These are phyloP conservation scores for Torulaspora globosa DNA, from an alignment of 1,139 yeast genomes.

Conservation along the genomic window DNA sequence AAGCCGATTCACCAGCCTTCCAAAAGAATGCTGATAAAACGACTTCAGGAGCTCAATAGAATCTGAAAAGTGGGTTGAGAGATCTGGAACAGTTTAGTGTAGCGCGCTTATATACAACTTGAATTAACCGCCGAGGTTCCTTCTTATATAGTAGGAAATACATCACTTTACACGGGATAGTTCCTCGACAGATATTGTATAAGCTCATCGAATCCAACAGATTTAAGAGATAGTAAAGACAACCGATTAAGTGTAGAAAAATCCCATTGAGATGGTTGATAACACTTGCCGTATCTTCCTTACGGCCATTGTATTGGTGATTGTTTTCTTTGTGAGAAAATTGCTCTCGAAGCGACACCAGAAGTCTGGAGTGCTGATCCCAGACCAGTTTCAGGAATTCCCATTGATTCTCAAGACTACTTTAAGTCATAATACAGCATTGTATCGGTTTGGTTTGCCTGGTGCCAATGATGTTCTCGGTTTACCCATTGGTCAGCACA, in stretches of 20 bases:
- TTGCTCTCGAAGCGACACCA: constrained; percentile 6
- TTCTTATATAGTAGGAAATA: not conserved
- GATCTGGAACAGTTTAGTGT: not conserved
- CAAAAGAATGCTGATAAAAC: constrained; percentile 16
- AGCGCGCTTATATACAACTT: not conserved
- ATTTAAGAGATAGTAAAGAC: not conserved
- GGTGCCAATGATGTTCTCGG: constrained; percentile 71
- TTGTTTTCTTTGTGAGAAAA: constrained; percentile 3
- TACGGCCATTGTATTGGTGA: constrained; percentile 4
- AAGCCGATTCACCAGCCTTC: constrained; percentile 18
- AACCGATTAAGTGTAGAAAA: not conserved
- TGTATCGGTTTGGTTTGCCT: constrained; percentile 84
- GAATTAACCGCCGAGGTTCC: constrained; percentile 6
- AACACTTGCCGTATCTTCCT: constrained; percentile 3
- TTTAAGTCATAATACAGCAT: constrained; percentile 76
- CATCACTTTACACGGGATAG: constrained; percentile 2
- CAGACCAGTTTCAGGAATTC: constrained; percentile 71
- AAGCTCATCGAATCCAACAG: constrained; percentile 3
- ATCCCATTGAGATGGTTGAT: constrained; percentile 6
- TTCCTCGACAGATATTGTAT: not conserved
- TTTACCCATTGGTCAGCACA: constrained; percentile 93
- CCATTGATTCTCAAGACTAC: constrained; percentile 77
- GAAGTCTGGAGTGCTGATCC: constrained; percentile 23
- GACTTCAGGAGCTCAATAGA: constrained; percentile 10
- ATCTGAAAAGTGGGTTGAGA: no score